Percentiles rank a stretch among this genome's conserved stretches.
These are phyloP conservation scores for Hibiscus tridactylites DNA, from an alignment of 345 rosid genomes.

Conservation along the genomic window DNA sequence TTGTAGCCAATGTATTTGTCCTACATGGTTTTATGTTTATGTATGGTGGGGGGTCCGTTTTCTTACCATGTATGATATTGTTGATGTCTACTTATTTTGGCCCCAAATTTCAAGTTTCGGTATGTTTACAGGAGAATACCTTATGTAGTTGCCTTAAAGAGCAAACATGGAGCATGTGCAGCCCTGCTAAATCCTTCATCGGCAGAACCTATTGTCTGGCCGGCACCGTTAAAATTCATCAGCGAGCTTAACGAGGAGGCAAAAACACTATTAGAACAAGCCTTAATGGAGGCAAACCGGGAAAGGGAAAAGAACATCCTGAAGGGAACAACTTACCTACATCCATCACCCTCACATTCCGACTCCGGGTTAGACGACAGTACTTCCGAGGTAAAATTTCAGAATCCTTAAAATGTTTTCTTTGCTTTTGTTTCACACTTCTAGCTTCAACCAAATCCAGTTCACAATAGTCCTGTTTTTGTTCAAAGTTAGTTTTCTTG, in stretches of 20 bases:
- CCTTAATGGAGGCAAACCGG: constrained; percentile 79
- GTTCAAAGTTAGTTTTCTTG: background rate
- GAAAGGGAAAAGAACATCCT: constrained; percentile 80
- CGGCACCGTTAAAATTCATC: constrained; percentile 90
- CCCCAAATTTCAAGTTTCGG: background rate
- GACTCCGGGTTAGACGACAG: constrained; percentile 48
- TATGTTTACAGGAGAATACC: constrained; percentile 73
- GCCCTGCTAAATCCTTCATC: constrained; percentile 86
- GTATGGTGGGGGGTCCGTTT: too few relatives aligned
- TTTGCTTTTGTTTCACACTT: background rate
- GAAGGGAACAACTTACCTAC: constrained; percentile 52
- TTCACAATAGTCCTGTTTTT: background rate
- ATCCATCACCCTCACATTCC: constrained; percentile 63
- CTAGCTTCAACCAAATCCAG: background rate
- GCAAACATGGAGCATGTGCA: constrained; percentile 75
- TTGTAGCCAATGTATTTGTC: background rate
- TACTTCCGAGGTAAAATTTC: constrained; percentile 63
- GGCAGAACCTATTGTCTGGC: constrained; percentile 98
- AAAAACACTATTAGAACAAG: constrained; percentile 65
- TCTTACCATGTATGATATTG: too few relatives aligned
- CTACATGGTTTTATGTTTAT: background rate
- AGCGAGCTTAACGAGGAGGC: constrained; percentile 90
- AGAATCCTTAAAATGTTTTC: background rate
- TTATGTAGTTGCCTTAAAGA: constrained; percentile 60
- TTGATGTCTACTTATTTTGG: background rate